phyloP scores from a whole-genome alignment of 176 grass and related monocot species.

The Melocanna baccifera region DNA sequence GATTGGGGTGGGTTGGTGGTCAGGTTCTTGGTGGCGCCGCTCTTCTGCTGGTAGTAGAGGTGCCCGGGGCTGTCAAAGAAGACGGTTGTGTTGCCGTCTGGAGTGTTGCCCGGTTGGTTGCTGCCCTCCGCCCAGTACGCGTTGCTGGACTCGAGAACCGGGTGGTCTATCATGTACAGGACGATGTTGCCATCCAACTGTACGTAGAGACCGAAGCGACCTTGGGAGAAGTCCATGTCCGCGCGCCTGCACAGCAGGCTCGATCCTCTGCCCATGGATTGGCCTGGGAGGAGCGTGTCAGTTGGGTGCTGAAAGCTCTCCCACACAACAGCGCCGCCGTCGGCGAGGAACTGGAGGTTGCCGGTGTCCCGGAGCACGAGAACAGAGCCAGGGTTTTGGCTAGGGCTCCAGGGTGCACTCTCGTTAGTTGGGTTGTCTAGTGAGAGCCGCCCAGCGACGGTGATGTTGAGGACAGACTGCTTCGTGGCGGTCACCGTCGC shows the following conservation, averaged over 20 bases:
- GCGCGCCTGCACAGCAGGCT: not conserved
- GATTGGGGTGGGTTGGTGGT: not conserved
- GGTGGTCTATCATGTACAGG: conserved; percentile 10
- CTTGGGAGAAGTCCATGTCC: conserved; percentile 31
- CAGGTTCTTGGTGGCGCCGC: not conserved
- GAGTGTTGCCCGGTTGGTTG: not conserved
- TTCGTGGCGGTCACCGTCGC: not conserved
- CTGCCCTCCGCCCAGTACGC: conserved; percentile 26
- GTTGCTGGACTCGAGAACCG: not conserved
- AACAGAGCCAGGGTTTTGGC: not conserved
- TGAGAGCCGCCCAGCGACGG: not conserved
- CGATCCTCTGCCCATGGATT: not conserved
- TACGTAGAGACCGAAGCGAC: conserved; percentile 21
- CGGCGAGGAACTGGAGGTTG: conserved; percentile 32
- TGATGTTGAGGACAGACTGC: conserved; percentile 9
- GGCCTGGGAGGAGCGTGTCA: conserved; percentile 37
- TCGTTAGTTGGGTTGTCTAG: not conserved
- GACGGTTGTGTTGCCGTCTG: conserved; percentile 10
- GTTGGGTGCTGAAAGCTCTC: conserved; percentile 23
- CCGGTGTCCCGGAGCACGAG: conserved; percentile 26
- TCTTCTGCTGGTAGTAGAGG: conserved; percentile 8
- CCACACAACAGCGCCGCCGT: conserved; percentile 3
- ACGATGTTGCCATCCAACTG: conserved; percentile 42
- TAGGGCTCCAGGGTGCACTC: too few relatives aligned
- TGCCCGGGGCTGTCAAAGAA: not conserved